Base-by-base conservation (phyloP, 192 early-diverging fungal species). In the Linnemannia schmuckeri region DNA sequence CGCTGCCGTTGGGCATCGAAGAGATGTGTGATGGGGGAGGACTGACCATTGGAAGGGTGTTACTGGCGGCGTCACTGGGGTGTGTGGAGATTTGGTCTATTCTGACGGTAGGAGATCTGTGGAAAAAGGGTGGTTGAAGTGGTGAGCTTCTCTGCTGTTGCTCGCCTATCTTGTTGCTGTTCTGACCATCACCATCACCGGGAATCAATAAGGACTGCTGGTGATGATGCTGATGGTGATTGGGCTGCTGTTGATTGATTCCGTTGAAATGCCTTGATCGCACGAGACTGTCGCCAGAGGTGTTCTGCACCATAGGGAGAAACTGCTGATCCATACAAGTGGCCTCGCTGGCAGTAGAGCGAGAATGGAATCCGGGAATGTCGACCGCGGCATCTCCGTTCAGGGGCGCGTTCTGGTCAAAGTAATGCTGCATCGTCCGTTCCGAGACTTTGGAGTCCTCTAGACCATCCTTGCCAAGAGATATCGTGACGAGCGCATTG, bases 401-500 rank as follows among this genome's bases (percentile, higher is more conserved):
- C 61, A 27, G 27, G 3, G 61, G 1, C 2, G 61, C 8, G 13
- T n/a, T 9, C 61, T 63, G 61, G 61, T 63, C 27, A 27, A 63
- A 63, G 61, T 63, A 63, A 13, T 63, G 61, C 0, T 4, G 27
- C 15, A 10, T 37, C 17, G 74, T 54, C 47, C 20, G 35, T 20
- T 37, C 75, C 40, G 61, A 47, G 8, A 49, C 27, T 22, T 57
- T 46, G 40, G n/a, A 8, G 55, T 44, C 69, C 5, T 15, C 27
- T 63, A 33, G 61, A 3, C 27, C 3, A 10, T 30, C 61, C 10
- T 63, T 30, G 30, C 27, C 30, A 9, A 63, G 61, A 63, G 69
- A 72, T 18, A 72, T 79, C 10, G 46, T 72, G n/a, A 79, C 35
- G 8, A 79, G 52, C 20, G 63, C 30, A 2, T 37, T 44, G 38